These are phyloP conservation scores for Cucumis cinereus DNA, from an alignment of 306 rosid genomes.

Conservation along the genomic window DNA sequence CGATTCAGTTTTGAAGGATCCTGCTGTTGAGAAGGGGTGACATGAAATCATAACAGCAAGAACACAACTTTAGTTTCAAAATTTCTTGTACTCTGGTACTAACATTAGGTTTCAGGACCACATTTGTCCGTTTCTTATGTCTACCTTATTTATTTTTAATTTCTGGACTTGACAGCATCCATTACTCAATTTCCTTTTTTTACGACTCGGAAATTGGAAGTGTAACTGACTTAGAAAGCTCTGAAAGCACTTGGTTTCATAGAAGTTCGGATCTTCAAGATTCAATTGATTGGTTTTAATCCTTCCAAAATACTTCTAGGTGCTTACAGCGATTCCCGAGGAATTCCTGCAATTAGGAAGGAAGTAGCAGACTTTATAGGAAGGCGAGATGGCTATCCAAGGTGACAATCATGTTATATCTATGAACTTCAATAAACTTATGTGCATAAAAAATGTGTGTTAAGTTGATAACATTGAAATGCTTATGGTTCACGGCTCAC, in stretches of 20 bases:
- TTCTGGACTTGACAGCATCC: neutral
- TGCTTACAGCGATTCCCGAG: conserved; percentile 98
- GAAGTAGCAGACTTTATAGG: conserved; percentile 91
- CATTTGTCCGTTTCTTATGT: neutral
- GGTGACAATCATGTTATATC: conserved; percentile 29
- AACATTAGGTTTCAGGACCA: neutral
- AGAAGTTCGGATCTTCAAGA: neutral
- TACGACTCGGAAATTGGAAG: neutral
- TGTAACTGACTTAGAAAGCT: neutral
- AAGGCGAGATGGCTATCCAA: conserved; percentile 94
- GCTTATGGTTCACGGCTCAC: conserved; percentile 15
- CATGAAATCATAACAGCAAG: neutral
- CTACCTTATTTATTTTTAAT: neutral
- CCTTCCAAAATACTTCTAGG: conserved; percentile 28
- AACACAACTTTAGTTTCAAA: neutral
- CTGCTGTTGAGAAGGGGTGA: neutral
- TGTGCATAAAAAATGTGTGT: neutral
- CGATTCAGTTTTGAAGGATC: neutral
- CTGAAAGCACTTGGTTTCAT: neutral
- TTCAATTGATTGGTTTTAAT: neutral
- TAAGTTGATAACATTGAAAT: neutral
- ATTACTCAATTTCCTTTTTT: neutral
- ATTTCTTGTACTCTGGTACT: neutral
- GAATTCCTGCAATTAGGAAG: conserved; percentile 79
- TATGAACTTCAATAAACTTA: neutral